Evolutionary conservation across 345 rosid species (phyloP), one percentile per base, ranked within the genome.

Genomic region (Citrus hindsii): DNA sequence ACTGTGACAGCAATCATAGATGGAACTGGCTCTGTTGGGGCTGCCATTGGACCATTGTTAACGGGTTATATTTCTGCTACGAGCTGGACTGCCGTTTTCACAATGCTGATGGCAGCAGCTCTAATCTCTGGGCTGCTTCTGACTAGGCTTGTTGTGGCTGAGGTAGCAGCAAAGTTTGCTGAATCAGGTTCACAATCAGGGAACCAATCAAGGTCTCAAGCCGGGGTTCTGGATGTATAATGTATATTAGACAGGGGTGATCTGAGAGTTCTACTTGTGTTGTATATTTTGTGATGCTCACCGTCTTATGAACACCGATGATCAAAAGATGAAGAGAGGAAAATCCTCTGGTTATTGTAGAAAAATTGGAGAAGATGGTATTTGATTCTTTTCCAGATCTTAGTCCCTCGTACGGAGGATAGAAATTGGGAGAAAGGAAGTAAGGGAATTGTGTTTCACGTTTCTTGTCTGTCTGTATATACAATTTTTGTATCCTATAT

Each of bases 21-120:
- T 48, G 99, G 99, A 71, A 96, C 99, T 1, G 99, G 99, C 71
- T 96, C 99, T 0, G 88, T 96, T 4, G 99, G 99, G 61, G 99
- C 99, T 3, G 98, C 99, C 33, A 83, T 96, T 37, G 99, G 98
- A n/a, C 99, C 99, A 7, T 42, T 96, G 27, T 51, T 96, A 63
- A 92, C 99, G 0, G 98, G 99, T 38, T 96, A 94, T 74, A 92
- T 96, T 48, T 96, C 98, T 4, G 83, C 94, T 3, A 83, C 76
- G 84, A 94, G 99, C 84, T 96, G 99, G 99, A 87, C 74, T 5
- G 90, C 91, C 13, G 99, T 96, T 79, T 96, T 94, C 82, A 82
- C 94, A 1, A 94, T 96, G 98, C 85, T 96, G 77, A 96, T 96
- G 98, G 95, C 76, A 19, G 90, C 99, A 76, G 97, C 98, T 72